These are phyloP conservation scores for Carex littledalei DNA, from an alignment of 176 grass and related monocot genomes.

Conservation along the genomic window DNA sequence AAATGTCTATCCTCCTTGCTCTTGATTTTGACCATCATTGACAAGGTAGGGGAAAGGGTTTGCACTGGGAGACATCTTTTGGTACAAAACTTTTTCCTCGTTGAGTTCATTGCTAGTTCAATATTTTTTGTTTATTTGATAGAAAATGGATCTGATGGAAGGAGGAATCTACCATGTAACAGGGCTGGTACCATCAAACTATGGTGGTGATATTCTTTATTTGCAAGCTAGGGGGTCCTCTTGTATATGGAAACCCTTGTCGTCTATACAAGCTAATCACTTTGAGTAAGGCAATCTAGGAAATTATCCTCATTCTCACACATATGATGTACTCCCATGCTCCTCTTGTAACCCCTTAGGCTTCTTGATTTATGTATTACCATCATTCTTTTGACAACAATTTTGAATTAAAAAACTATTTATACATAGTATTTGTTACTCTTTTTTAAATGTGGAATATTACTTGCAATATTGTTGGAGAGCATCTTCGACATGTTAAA, in stretches of 20 bases:
- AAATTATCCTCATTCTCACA: neutral
- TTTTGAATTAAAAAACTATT: neutral
- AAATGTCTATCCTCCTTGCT: neutral
- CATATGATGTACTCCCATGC: neutral
- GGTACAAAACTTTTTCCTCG: neutral
- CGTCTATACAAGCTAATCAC: constrained; percentile 40
- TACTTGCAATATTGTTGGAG: neutral
- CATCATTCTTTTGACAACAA: neutral
- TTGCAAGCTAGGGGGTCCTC: constrained; percentile 78
- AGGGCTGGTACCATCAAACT: constrained; percentile 51
- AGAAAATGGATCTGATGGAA: constrained; percentile 85
- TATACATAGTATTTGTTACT: neutral
- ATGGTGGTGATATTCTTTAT: constrained; percentile 43
- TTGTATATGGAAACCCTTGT: constrained; percentile 56
- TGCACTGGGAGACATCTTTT: neutral
- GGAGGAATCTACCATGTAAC: constrained; percentile 73
- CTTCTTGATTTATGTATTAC: neutral
- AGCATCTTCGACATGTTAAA: neutral
- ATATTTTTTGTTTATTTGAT: constrained; percentile 24
- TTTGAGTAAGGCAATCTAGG: constrained; percentile 61
- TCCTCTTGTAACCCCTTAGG: neutral
- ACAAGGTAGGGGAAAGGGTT: neutral
- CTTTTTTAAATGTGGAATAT: neutral
- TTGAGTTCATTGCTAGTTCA: neutral
- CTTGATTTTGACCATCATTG: neutral